Evolutionary conservation across 495 filamentous ascomycete species (phyloP), one percentile per base, ranked within the genome.

Genomic region (Neurospora tetrasperma): DNA sequence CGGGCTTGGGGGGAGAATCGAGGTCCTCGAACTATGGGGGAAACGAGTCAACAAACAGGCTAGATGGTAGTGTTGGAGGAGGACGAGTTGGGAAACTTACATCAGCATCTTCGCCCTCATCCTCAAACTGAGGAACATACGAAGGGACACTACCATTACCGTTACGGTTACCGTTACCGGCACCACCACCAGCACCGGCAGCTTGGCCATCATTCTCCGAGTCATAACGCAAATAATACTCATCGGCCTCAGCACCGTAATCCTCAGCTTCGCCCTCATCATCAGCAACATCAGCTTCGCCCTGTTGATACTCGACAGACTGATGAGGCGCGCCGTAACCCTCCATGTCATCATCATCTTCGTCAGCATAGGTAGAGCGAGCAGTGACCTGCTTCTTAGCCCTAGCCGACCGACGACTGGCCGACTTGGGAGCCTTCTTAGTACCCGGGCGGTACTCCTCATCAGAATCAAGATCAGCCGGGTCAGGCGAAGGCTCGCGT

Each of bases 401-500:
- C 9, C 73, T 71, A 14, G 35, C 42, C 6, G 71, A 70, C 0
- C 73, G 73, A 23, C 71, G 73, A 18, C 5, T 5, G 0, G 27
- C 27, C 27, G 27, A 40, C 62, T 69, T 48, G 23, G 43, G 18
- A n/a, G 44, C 18, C 23, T 42, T 35, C 42, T 69, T 70, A 2
- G 70, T 12, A 11, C 23, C 38, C 1, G 73, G 73, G 35, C 54
- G 71, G 41, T 73, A 75, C 4, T 73, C 71, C 14, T 41, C 71
- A 16, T 75, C 73, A 0, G 71, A 72, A 66, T 72, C 71, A 10
- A 72, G 48, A 2, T 69, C 70, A 2, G 48, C 48, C 12, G 73
- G 73, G 5, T 74, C 73, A 18, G 73, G 70, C 5, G 70, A 74
- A 11, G 54, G 62, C 71, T 48, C 71, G 27, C 54, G 54, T 14